A percentile compares a stretch with the other conserved stretches of the same genome.
phyloP scores from a whole-genome alignment of 2,329 filamentous ascomycete species.

The Zasmidium citrigriseum region DNA sequence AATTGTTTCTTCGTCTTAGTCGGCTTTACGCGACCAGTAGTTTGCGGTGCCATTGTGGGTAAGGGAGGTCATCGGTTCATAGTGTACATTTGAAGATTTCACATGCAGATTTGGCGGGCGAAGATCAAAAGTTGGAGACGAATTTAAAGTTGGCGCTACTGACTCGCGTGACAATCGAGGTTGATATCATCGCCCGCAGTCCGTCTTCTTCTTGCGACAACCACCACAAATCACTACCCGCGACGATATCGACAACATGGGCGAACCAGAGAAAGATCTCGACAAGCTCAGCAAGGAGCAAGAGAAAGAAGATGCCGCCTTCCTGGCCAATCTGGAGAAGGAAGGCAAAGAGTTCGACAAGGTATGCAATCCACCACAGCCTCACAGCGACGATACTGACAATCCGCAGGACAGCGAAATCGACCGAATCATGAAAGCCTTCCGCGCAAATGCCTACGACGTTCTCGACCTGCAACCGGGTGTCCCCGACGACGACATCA shows the following conservation, averaged over 20 bases:
- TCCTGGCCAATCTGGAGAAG: conserved; percentile 76
- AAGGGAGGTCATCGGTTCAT: not conserved
- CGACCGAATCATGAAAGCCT: conserved; percentile 87
- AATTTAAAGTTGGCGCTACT: conserved; percentile 15
- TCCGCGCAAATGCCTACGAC: conserved; percentile 82
- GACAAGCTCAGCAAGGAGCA: conserved; percentile 34
- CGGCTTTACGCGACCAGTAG: conserved; percentile 46
- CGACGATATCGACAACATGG: conserved; percentile 14
- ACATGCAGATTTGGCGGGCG: conserved; percentile 14
- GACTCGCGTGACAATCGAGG: conserved; percentile 2
- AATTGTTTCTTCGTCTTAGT: conserved; percentile 60
- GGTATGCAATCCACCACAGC: conserved; percentile 46
- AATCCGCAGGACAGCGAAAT: conserved; percentile 81
- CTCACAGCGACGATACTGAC: not conserved
- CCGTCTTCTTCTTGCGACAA: not conserved
- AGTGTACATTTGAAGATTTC: conserved; percentile 1
- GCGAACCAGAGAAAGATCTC: conserved; percentile 30
- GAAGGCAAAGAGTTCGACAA: conserved; percentile 92
- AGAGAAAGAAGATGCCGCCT: conserved; percentile 61
- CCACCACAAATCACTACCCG: not conserved
- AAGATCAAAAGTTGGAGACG: conserved; percentile 5
- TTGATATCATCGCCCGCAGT: not conserved
- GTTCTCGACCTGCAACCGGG: conserved; percentile 95
- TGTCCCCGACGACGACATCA: conserved; percentile 94
- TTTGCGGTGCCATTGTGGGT: conserved; percentile 29